phyloP scores from a whole-genome alignment of 2,329 filamentous ascomycete genomes.

The Aspergillus persii region DNA sequence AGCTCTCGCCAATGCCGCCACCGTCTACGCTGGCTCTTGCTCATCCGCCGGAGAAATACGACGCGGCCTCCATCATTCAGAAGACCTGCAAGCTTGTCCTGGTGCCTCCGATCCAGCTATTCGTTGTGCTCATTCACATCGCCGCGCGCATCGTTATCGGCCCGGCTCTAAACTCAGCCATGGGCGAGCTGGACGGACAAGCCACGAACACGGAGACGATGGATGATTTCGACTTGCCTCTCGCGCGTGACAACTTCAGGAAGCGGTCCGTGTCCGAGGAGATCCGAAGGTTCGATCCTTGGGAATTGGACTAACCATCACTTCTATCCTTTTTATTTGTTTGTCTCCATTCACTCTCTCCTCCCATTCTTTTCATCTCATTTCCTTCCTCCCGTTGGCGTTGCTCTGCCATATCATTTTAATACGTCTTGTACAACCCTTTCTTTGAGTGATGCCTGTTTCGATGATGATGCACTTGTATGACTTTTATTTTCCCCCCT shows the following conservation, averaged over 20 bases:
- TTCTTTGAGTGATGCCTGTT: background rate
- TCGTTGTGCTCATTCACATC: slow-evolving; percentile 76
- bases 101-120: slow-evolving; percentile 74
- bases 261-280: slow-evolving; percentile 22
- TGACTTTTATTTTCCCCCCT: background rate
- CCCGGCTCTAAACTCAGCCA: slow-evolving; percentile 23
- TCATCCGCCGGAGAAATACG: slow-evolving; percentile 47
- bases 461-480: slow-evolving; percentile 8
- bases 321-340: background rate
- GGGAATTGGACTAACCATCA: slow-evolving; percentile 30
- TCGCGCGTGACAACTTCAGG: slow-evolving; percentile 26
- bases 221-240: slow-evolving; percentile 41
- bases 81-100: slow-evolving; percentile 76
- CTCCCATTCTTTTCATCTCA: slow-evolving; percentile 3
- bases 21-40: slow-evolving; percentile 62
- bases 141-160: slow-evolving; percentile 66
- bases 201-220: slow-evolving; percentile 23
- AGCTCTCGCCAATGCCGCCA: slow-evolving; percentile 66
- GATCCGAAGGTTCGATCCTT: slow-evolving; percentile 23
- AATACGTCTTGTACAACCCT: background rate
- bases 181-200: slow-evolving; percentile 16
- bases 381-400: background rate
- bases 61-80: slow-evolving; percentile 66
- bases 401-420: background rate
- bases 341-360: background rate